Conservation (phyloP, 1,139 yeast genomes). For the Suhomyces ambrosiae region DNA sequence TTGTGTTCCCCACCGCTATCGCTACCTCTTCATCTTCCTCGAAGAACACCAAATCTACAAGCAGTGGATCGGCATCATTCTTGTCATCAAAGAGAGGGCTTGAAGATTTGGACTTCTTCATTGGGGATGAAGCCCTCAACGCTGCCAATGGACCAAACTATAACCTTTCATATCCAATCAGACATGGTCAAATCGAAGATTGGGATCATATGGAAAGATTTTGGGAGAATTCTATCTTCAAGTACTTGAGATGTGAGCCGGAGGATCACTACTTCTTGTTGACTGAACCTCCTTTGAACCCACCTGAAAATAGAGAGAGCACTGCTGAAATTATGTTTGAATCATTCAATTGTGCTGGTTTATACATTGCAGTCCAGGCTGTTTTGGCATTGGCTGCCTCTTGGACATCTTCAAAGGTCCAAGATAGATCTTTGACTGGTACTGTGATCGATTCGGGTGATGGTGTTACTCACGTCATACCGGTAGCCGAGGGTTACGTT, state of each 20-base stretch:
- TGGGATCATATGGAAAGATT: slow-evolving; percentile 99
- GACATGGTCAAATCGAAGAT: slow-evolving; percentile 96
- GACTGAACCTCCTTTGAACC: slow-evolving; percentile 98
- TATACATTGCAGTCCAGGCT: slow-evolving; percentile 98
- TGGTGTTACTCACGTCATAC: slow-evolving; percentile 97
- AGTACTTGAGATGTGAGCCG: slow-evolving; percentile 95
- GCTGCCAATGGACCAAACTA: slow-evolving; percentile 92
- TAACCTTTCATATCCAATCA: slow-evolving; percentile 86
- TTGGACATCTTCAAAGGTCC: slow-evolving; percentile 96
- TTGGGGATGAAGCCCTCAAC: slow-evolving; percentile 91
- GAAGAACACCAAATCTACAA: slow-evolving; percentile 41
- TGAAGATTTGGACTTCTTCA: slow-evolving; percentile 91
- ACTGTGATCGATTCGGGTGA: slow-evolving; percentile 98
- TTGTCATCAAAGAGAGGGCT: slow-evolving; percentile 81
- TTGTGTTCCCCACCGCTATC: slow-evolving; percentile 96
- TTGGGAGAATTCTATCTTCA: slow-evolving; percentile 97
- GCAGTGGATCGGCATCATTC: slow-evolving; percentile 27
- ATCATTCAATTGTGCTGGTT: slow-evolving; percentile 96
- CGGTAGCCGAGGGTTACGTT: slow-evolving; percentile 99
- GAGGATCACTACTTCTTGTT: slow-evolving; percentile 94
- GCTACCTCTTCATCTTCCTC: slow-evolving; percentile 65
- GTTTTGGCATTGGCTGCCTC: slow-evolving; percentile 98
- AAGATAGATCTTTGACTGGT: slow-evolving; percentile 94
- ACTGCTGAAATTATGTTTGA: slow-evolving; percentile 99
- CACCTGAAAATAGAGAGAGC: slow-evolving; percentile 97